A percentile compares a stretch with the other conserved stretches of the same genome.
These are phyloP conservation scores for Fagus crenata DNA, from an alignment of 306 rosid species.

Conservation along the genomic window DNA sequence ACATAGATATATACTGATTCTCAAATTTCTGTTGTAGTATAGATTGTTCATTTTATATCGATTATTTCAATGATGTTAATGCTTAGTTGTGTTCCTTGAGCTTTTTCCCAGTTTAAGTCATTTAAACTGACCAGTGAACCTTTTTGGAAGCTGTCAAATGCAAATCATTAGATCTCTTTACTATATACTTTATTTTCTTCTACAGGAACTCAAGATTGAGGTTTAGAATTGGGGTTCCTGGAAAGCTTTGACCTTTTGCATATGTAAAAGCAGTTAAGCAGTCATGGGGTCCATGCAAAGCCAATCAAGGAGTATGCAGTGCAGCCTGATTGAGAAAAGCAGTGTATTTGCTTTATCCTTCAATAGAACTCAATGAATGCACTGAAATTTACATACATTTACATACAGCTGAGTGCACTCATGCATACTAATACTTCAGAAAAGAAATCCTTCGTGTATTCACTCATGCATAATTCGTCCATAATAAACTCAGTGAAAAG, in stretches of 20 bases:
- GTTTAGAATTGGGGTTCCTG: background rate
- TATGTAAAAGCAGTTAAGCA: background rate
- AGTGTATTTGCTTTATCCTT: background rate
- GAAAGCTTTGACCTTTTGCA: background rate
- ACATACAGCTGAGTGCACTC: conserved; percentile 20
- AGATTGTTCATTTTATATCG: conserved; percentile 27
- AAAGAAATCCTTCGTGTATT: conserved; percentile 2
- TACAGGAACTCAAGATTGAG: background rate
- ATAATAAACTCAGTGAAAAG: background rate
- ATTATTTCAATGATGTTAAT: conserved; percentile 30
- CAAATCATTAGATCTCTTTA: background rate
- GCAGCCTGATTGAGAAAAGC: conserved; percentile 11
- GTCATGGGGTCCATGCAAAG: conserved; percentile 7
- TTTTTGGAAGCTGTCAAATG: background rate
- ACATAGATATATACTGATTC: conserved; percentile 32
- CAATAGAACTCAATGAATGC: too few relatives aligned
- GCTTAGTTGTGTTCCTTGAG: conserved; percentile 8
- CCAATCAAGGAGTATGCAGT: background rate
- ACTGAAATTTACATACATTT: background rate
- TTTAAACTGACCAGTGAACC: background rate
- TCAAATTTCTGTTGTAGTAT: conserved; percentile 39
- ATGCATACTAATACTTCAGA: conserved; percentile 1
- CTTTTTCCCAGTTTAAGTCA: conserved; percentile 7
- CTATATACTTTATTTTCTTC: background rate
- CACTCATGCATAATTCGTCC: background rate